These are phyloP conservation scores for Colletotrichum godetiae DNA, from an alignment of 2,329 filamentous ascomycete genomes.

Conservation along the genomic window DNA sequence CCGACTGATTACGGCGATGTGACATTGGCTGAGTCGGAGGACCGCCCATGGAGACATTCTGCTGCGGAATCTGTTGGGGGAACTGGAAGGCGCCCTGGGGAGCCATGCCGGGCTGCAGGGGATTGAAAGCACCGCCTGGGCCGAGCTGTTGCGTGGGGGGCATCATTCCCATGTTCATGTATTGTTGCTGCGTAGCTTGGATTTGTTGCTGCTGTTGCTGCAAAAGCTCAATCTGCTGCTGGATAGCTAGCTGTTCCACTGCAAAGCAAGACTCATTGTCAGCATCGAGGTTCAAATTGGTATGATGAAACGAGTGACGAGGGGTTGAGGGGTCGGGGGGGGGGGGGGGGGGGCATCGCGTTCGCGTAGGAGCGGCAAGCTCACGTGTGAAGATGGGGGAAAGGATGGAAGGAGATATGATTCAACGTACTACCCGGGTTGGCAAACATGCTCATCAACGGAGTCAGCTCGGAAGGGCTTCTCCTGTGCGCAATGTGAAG, in stretches of 20 bases:
- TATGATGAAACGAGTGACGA: not conserved
- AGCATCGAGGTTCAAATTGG: slow-evolving; percentile 32
- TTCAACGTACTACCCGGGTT: slow-evolving; percentile 71
- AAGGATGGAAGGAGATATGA: slow-evolving; percentile 7
- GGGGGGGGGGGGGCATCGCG: too few species aligned
- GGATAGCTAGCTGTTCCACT: slow-evolving; percentile 98
- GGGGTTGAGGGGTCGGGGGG: not conserved
- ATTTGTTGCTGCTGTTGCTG: slow-evolving; percentile 99
- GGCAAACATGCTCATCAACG: slow-evolving; percentile 92
- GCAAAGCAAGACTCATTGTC: slow-evolving; percentile 38
- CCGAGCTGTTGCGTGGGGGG: slow-evolving; percentile 82
- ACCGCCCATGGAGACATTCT: slow-evolving; percentile 76
- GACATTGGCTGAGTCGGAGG: slow-evolving; percentile 81
- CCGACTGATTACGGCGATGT: slow-evolving; percentile 98
- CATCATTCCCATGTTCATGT: slow-evolving; percentile 97
- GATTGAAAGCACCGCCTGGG: slow-evolving; percentile 78
- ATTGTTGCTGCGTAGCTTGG: slow-evolving; percentile 95
- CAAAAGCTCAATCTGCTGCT: slow-evolving; percentile 96
- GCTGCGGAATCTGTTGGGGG: slow-evolving; percentile 79
- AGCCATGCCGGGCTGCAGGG: slow-evolving; percentile 82
- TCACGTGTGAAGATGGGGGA: slow-evolving; percentile 9
- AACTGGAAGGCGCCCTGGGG: slow-evolving; percentile 91
- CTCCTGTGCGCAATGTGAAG: slow-evolving; percentile 97
- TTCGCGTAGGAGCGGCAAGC: slow-evolving; percentile 10
- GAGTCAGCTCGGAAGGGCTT: slow-evolving; percentile 96